A percentile compares a stretch with the other conserved stretches of the same genome.
Evolutionary conservation across 1,284 basidiomycete genomes (phyloP).

Genomic region (Spongiforma sp.): DNA sequence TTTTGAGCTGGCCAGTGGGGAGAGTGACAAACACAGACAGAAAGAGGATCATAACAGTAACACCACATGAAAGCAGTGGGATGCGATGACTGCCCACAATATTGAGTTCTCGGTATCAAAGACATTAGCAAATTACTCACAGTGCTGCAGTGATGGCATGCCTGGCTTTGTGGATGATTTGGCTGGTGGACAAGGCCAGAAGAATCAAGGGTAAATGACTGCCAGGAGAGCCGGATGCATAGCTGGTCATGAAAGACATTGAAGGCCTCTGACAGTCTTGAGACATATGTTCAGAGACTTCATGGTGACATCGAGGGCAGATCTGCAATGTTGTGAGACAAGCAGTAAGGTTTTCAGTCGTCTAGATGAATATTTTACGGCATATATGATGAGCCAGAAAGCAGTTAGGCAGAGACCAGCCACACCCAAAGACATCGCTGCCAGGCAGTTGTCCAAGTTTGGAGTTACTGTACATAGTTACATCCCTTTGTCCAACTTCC

Average conservation of each 20-base stretch:
- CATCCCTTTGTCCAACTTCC: slow-evolving; percentile 8
- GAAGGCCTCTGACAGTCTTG: slow-evolving; percentile 56
- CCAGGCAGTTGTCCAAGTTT: background rate
- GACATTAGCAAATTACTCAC: slow-evolving; percentile 44
- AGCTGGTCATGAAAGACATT: slow-evolving; percentile 58
- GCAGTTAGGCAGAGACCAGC: slow-evolving; percentile 25
- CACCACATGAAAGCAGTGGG: slow-evolving; percentile 62
- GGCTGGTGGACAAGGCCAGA: slow-evolving; percentile 58
- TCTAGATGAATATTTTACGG: slow-evolving; percentile 25
- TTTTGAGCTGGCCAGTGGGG: slow-evolving; percentile 46
- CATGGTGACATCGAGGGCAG: slow-evolving; percentile 27
- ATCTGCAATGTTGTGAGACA: slow-evolving; percentile 24
- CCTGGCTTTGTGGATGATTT: slow-evolving; percentile 72
- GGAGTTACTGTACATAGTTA: no score
- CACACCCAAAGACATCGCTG: slow-evolving; percentile 25
- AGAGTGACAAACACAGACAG: slow-evolving; percentile 76
- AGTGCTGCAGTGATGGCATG: slow-evolving; percentile 72
- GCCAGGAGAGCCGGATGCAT: slow-evolving; percentile 54
- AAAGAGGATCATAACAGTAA: slow-evolving; percentile 58
- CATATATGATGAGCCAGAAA: slow-evolving; percentile 33
- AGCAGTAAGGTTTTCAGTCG: slow-evolving; percentile 29
- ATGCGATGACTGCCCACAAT: slow-evolving; percentile 39
- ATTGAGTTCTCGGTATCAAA: background rate
- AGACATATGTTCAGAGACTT: slow-evolving; percentile 50
- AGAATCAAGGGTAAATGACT: slow-evolving; percentile 65